Evolutionary conservation across 495 filamentous ascomycete species (phyloP).

Genomic region (Penicillium ucsense): DNA sequence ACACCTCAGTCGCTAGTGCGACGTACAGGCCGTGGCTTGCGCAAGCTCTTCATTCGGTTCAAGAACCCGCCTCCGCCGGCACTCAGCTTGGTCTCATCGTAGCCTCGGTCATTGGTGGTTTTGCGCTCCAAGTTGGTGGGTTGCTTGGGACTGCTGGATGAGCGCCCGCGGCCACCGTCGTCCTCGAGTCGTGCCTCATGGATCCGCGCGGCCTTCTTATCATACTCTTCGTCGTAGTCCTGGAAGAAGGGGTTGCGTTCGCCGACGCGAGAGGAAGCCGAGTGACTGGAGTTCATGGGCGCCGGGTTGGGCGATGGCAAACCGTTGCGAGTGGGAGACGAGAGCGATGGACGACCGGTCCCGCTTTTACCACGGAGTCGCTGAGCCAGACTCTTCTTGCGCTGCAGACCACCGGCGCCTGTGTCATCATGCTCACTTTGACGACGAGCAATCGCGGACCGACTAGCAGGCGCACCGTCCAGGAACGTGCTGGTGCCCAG

Average conservation of each 20-base stretch:
- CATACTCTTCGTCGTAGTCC: slow-evolving; percentile 68
- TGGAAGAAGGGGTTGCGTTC: slow-evolving; percentile 82
- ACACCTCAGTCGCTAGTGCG: slow-evolving; percentile 23
- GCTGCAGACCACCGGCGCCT: slow-evolving; percentile 55
- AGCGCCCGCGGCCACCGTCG: slow-evolving; percentile 34
- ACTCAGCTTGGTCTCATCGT: slow-evolving; percentile 34
- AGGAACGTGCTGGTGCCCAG: slow-evolving; percentile 93
- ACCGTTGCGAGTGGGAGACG: slow-evolving; percentile 31
- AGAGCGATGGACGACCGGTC: slow-evolving; percentile 32
- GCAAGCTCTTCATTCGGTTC: slow-evolving; percentile 80
- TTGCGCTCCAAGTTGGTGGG: slow-evolving; percentile 52
- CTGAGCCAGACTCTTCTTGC: slow-evolving; percentile 92
- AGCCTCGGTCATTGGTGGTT: slow-evolving; percentile 54
- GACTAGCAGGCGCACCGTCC: slow-evolving; percentile 85
- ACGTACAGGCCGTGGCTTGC: slow-evolving; percentile 44
- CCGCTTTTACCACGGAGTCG: slow-evolving; percentile 63
- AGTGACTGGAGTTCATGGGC: slow-evolving; percentile 21
- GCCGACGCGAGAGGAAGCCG: slow-evolving; percentile 23
- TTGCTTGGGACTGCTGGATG: slow-evolving; percentile 55
- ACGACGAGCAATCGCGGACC: slow-evolving; percentile 68
- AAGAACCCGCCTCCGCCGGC: slow-evolving; percentile 56
- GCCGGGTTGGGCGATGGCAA: slow-evolving; percentile 26
- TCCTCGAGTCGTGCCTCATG: slow-evolving; percentile 39
- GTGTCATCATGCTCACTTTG: slow-evolving; percentile 52
- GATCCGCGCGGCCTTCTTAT: slow-evolving; percentile 56